These are phyloP conservation scores for Artemisia tridentata DNA, from an alignment of 129 eudicot genomes.

Conservation along the genomic window DNA sequence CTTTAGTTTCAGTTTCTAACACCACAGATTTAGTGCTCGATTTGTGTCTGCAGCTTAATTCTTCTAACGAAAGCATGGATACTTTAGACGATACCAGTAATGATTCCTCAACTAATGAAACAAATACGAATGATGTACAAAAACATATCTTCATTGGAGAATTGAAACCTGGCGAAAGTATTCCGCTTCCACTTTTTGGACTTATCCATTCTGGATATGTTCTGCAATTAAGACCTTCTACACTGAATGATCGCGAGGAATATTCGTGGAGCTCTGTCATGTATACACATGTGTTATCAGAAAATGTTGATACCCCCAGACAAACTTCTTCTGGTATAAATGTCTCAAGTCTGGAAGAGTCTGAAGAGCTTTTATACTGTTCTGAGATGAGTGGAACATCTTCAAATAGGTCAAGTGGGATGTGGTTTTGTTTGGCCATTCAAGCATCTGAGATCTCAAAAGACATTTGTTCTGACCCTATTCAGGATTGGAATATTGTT, in stretches of 20 bases:
- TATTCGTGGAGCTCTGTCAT: conserved; percentile 81
- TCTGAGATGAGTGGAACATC: conserved; percentile 62
- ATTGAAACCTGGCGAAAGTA: conserved; percentile 64
- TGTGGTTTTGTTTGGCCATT: conserved; percentile 83
- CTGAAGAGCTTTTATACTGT: conserved; percentile 71
- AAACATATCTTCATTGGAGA: conserved; percentile 51
- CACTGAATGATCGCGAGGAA: conserved; percentile 35
- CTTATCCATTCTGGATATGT: conserved; percentile 55
- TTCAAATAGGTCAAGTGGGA: conserved; percentile 54
- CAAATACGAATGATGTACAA: conserved; percentile 30
- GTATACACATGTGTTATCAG: conserved; percentile 45
- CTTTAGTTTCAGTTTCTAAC: conserved; percentile 82
- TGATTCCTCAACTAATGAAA: conserved; percentile 24
- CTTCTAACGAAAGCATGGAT: conserved; percentile 33
- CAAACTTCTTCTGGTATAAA: conserved; percentile 51
- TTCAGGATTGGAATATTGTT: conserved; percentile 83
- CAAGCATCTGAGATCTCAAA: conserved; percentile 84
- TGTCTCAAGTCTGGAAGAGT: conserved; percentile 61
- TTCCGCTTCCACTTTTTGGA: conserved; percentile 83
- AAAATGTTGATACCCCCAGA: conserved; percentile 34
- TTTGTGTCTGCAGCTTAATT: conserved; percentile 53
- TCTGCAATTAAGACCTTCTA: conserved; percentile 69
- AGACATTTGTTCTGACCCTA: conserved; percentile 68
- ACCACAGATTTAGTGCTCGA: conserved; percentile 63
- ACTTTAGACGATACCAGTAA: conserved; percentile 27